These are phyloP conservation scores for Fraxinus platypoda DNA, from an alignment of 305 asterid genomes.

Conservation along the genomic window DNA sequence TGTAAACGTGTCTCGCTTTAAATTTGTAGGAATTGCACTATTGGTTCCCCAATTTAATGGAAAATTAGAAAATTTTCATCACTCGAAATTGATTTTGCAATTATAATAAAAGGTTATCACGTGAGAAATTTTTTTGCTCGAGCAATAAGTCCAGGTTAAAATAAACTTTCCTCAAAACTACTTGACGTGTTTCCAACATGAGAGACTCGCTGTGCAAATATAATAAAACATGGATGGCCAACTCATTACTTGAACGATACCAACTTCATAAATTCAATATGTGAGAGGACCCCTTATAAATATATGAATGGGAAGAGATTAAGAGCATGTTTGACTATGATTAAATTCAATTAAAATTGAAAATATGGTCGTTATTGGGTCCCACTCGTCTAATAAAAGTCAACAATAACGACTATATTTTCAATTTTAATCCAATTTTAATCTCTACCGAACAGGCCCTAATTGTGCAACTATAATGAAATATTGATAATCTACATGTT, in stretches of 20 bases:
- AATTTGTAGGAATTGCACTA: not conserved
- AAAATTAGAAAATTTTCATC: not conserved
- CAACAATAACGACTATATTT: too few relatives aligned
- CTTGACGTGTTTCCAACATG: not conserved
- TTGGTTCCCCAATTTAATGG: not conserved
- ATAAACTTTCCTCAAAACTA: too few relatives aligned
- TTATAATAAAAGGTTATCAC: not conserved
- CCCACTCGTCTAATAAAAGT: too few relatives aligned
- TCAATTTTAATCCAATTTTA: too few relatives aligned
- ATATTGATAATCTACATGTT: not conserved
- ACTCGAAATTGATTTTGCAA: not conserved
- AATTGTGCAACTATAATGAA: not conserved
- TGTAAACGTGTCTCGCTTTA: not conserved
- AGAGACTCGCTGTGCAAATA: not conserved
- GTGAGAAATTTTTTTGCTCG: not conserved
- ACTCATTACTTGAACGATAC: not conserved
- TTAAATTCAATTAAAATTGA: too few relatives aligned
- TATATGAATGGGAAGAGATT: too few relatives aligned
- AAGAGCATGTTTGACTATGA: too few relatives aligned
- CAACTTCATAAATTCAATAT: not conserved
- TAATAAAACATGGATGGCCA: not conserved
- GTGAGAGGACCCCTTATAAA: not conserved
- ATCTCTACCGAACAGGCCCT: too few relatives aligned
- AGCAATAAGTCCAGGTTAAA: not conserved
- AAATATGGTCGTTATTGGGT: too few relatives aligned